These are phyloP conservation scores for Ascochyta koolunga DNA, from an alignment of 2,329 filamentous ascomycete genomes.

Conservation along the genomic window DNA sequence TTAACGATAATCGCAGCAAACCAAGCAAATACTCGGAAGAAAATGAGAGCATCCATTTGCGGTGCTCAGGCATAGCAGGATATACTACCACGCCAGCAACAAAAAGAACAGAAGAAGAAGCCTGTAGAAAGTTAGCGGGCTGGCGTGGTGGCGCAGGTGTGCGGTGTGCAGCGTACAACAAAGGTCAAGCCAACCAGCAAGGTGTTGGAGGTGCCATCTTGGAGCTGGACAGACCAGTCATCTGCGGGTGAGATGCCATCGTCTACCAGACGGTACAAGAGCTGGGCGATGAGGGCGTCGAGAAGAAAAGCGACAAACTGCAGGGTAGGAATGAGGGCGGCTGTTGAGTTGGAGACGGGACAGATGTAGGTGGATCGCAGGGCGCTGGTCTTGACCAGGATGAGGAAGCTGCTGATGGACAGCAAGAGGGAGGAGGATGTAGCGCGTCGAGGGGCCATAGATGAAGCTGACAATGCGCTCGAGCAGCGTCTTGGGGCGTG, in stretches of 20 bases:
- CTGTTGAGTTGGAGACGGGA: constrained; percentile 31
- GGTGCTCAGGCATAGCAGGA: constrained; percentile 41
- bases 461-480: constrained; percentile 36
- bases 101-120: constrained; percentile 37
- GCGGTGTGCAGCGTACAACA: constrained; percentile 25
- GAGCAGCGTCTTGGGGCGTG: constrained; percentile 27
- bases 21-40: constrained; percentile 40
- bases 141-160: not conserved
- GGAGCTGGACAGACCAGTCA: constrained; percentile 31
- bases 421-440: constrained; percentile 41
- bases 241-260: constrained; percentile 32
- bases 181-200: constrained; percentile 38
- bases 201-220: constrained; percentile 37
- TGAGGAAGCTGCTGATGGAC: constrained; percentile 40
- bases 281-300: constrained; percentile 34
- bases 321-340: constrained; percentile 35
- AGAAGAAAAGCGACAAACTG: constrained; percentile 39
- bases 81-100: constrained; percentile 39
- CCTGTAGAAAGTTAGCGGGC: constrained; percentile 31
- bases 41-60: constrained; percentile 43
- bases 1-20: constrained; percentile 45
- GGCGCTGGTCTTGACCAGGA: constrained; percentile 34
- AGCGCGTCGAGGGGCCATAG: constrained; percentile 38
- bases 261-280: constrained; percentile 36
- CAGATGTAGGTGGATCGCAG: constrained; percentile 44